Evolutionary conservation across 805 yeast genomes (phyloP).

Genomic region (Yamadazyma sp.): DNA sequence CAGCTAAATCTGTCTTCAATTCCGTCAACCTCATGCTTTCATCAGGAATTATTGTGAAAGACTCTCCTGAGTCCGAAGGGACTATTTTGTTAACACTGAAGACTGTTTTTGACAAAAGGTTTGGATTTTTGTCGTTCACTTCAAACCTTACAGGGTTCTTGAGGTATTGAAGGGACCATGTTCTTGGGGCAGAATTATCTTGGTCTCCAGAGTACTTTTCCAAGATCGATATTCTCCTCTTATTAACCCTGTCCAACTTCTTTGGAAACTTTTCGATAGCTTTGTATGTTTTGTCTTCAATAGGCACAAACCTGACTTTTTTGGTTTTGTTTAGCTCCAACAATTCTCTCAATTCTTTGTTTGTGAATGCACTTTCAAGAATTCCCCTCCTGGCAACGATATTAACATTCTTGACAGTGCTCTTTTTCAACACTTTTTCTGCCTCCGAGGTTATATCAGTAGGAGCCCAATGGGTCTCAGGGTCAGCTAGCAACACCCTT

Average conservation of each 20-base stretch:
- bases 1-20: constrained; percentile 58
- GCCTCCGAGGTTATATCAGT: constrained; percentile 79
- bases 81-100: constrained; percentile 50
- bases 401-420: constrained; percentile 61
- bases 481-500: constrained; percentile 64
- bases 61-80: constrained; percentile 36
- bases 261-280: constrained; percentile 24
- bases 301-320: constrained; percentile 42
- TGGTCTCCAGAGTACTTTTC: constrained; percentile 42
- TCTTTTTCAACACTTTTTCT: constrained; percentile 46
- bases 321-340: constrained; percentile 56
- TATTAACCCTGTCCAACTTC: constrained; percentile 50
- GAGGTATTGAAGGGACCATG: constrained; percentile 72
- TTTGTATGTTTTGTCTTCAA: constrained; percentile 32
- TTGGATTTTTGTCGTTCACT: constrained; percentile 29
- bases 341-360: constrained; percentile 86
- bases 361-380: constrained; percentile 83
- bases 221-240: constrained; percentile 64
- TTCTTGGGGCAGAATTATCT: constrained; percentile 18
- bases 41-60: constrained; percentile 36
- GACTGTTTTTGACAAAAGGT: constrained; percentile 43
- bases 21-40: constrained; percentile 28
- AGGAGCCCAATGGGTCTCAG: constrained; percentile 52
- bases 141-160: constrained; percentile 61
- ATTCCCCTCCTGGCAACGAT: constrained; percentile 87